Evolutionary conservation across 2,329 filamentous ascomycete genomes (phyloP), one percentile per base, ranked within the genome.

Genomic region (Penicillium janthinellum): DNA sequence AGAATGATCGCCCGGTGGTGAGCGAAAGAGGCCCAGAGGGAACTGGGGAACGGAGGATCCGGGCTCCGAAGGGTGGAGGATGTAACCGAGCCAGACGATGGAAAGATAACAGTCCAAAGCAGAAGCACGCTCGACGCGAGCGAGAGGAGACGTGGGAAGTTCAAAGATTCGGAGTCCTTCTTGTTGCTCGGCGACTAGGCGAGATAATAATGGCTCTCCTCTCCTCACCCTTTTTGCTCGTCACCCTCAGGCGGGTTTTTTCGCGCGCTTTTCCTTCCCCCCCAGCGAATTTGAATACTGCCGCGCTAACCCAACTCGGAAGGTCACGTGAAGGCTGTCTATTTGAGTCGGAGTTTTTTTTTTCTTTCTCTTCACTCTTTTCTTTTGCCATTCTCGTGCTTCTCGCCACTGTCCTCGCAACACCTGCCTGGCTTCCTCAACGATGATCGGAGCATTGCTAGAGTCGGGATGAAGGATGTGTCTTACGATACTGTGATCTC

Each of bases 41-140:
- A 66, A 68, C 60, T 67, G 64, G 63, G 63, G 64, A 66, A 66
- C 64, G 66, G 63, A 67, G 64, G 60, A 63, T 68, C 68, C 67
- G 68, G 64, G 64, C 58, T 65, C 67, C 64, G 67, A 68, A 68
- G 55, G 55, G 62, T 66, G 60, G 62, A 65, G 64, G 64, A 65
- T 61, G 63, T 64, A 65, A 67, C 61, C 64, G 65, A 64, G 57
- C 51, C 20, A 61, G 63, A 57, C 54, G 63, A 56, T 20, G 20
- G 20, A 38, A 42, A 54, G 56, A 61, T 57, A 56, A 37, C 56
- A n/a, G 35, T 31, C 11, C 44, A 14, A n/a, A 47, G 38, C 34
- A 22, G 59, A 25, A 35, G 22, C 3, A 37, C 14, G 45, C 41
- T 37, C 28, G 28, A 54, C 25, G 38, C 28, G 25, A 11, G 20